A percentile compares a stretch with the other conserved stretches of the same genome.
These are phyloP conservation scores for Wilcoxina mikolae DNA, from an alignment of 495 filamentous ascomycete genomes.

Conservation along the genomic window DNA sequence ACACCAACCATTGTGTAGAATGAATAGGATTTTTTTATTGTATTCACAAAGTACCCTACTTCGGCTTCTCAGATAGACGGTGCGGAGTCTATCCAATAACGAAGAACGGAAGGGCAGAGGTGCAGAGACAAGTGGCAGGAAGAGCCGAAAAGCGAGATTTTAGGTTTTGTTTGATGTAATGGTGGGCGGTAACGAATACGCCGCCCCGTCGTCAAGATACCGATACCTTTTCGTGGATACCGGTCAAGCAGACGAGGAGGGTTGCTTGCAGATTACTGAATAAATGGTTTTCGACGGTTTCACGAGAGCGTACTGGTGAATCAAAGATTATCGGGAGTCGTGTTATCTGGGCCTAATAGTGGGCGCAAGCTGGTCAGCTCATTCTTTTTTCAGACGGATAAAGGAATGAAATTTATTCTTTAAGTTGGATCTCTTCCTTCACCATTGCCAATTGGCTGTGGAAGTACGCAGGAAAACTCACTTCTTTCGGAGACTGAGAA, in stretches of 20 bases:
- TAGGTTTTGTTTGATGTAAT: conserved; percentile 42
- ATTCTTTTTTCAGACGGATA: neutral
- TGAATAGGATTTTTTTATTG: neutral
- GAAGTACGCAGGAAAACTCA: conserved; percentile 34
- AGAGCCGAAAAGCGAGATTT: conserved; percentile 72
- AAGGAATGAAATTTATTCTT: no score
- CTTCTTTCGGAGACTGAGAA: conserved; percentile 94
- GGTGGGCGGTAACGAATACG: conserved; percentile 33
- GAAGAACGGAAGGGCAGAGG: conserved; percentile 42
- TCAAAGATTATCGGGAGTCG: conserved; percentile 29
- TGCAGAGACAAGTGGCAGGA: conserved; percentile 40
- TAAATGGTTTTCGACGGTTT: neutral
- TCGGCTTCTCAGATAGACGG: conserved; percentile 83
- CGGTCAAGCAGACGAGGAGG: conserved; percentile 80
- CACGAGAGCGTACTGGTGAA: neutral
- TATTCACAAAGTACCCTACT: conserved; percentile 30
- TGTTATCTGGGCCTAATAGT: conserved; percentile 76
- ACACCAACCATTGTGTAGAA: conserved; percentile 33
- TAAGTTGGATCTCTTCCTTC: no score
- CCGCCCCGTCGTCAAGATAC: conserved; percentile 42
- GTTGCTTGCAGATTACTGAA: conserved; percentile 37
- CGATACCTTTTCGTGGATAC: conserved; percentile 73
- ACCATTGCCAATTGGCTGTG: neutral
- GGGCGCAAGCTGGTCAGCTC: neutral
- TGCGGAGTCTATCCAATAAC: conserved; percentile 36